Conservation (phyloP, 73 alveolate genomes). For the Durusdinium trenchii region DNA sequence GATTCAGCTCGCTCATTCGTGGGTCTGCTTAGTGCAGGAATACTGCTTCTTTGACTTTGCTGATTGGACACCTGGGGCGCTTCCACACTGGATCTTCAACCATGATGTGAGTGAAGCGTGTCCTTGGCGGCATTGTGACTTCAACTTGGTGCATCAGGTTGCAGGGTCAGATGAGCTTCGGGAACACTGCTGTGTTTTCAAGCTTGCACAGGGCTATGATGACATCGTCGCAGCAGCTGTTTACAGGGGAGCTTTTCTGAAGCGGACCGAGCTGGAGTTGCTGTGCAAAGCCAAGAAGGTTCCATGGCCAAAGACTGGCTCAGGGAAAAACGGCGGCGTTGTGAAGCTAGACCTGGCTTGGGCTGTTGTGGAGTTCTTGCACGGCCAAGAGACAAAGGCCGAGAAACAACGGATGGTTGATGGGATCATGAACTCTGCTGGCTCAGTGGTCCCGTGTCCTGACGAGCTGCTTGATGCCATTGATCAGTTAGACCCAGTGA, state of each 20-base stretch:
- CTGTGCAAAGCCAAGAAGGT: not conserved
- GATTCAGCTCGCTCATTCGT: not conserved
- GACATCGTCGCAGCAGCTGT: not conserved
- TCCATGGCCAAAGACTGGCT: not conserved
- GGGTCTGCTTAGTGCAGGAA: not conserved
- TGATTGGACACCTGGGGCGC: too few relatives aligned
- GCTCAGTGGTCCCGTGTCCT: not conserved
- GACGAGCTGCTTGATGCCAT: constrained; percentile 2
- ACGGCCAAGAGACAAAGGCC: not conserved
- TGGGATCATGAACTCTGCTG: not conserved
- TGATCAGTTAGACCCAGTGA: not conserved
- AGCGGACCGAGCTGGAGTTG: not conserved
- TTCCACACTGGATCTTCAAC: constrained; percentile 4
- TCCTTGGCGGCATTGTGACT: not conserved
- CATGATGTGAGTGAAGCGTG: not conserved
- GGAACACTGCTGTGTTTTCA: not conserved
- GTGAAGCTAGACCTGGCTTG: not conserved
- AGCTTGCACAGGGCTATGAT: not conserved
- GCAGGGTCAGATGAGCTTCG: not conserved
- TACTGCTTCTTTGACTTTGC: not conserved
- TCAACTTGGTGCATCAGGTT: not conserved
- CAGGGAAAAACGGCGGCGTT: not conserved
- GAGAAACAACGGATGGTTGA: not conserved
- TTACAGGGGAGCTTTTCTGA: not conserved
- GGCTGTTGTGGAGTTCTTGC: not conserved